Evolutionary conservation across 148 eudicot genomes (phyloP).

Genomic region (Rhododendron ovatum): DNA sequence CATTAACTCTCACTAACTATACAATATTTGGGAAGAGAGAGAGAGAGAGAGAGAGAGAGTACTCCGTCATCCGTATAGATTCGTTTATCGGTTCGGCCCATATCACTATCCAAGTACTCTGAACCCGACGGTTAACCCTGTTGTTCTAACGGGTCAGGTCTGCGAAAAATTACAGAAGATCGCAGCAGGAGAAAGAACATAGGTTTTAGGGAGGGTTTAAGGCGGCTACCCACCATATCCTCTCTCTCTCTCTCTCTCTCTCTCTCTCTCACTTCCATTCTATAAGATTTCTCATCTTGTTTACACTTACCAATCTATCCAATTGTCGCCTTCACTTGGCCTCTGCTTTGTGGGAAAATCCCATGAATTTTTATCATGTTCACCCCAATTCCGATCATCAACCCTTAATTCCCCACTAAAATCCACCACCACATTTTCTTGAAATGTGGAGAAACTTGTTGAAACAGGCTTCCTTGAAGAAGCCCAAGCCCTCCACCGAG

Average conservation of each 20-base stretch:
- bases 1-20: too few species aligned
- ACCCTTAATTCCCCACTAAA: neutral
- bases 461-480: conserved; percentile 30
- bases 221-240: conserved; percentile 17
- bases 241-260: neutral
- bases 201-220: conserved; percentile 41
- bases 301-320: neutral
- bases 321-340: neutral
- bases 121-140: neutral
- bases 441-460: conserved; percentile 45
- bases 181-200: neutral
- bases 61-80: neutral
- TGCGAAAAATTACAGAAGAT: neutral
- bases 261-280: neutral
- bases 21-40: too few species aligned
- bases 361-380: neutral
- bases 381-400: neutral
- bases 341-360: neutral
- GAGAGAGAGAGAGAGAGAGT: too few species aligned
- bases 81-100: neutral
- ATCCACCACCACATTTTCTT: neutral
- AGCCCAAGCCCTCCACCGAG: conserved; percentile 19
- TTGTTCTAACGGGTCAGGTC: conserved; percentile 1
- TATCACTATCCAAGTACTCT: neutral
- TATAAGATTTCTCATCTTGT: neutral